Conservation (phyloP, 129 eudicot species). For the Arctium lappa region DNA sequence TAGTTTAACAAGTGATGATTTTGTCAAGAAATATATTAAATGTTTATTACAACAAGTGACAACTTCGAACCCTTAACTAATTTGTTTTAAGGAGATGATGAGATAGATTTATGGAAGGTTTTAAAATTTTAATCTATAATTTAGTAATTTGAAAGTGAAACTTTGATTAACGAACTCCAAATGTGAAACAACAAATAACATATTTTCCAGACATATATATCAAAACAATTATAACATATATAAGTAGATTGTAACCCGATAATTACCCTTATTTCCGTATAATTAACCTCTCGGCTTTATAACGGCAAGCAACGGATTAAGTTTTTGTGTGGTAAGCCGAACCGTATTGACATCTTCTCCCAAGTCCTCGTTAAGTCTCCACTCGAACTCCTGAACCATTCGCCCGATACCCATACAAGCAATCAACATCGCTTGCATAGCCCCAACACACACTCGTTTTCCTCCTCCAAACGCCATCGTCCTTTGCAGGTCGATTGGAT, state of each 20-base stretch:
- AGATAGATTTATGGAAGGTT: too few relatives aligned
- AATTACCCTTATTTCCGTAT: neutral
- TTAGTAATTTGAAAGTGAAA: too few relatives aligned
- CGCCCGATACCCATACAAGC: slow-evolving; percentile 41
- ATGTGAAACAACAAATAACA: too few relatives aligned
- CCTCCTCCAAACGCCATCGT: slow-evolving; percentile 35
- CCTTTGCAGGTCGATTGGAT: slow-evolving; percentile 15
- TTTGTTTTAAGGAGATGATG: too few relatives aligned
- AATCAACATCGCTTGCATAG: slow-evolving; percentile 51
- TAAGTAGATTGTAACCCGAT: neutral
- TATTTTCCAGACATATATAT: too few relatives aligned
- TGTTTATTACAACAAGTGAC: too few relatives aligned
- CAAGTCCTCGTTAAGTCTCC: slow-evolving; percentile 41
- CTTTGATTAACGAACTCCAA: too few relatives aligned
- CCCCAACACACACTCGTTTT: slow-evolving; percentile 35
- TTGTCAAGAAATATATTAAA: too few relatives aligned
- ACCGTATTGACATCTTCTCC: slow-evolving; percentile 43
- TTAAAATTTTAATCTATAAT: too few relatives aligned
- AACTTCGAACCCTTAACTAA: too few relatives aligned
- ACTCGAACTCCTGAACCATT: slow-evolving; percentile 61
- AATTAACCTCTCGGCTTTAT: slow-evolving; percentile 31
- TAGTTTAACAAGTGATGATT: too few relatives aligned
- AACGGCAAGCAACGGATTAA: slow-evolving; percentile 54
- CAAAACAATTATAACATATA: too few relatives aligned
- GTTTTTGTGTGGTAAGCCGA: slow-evolving; percentile 51